Evolutionary conservation across 2,329 filamentous ascomycete species (phyloP).

Genomic region (Diaporthe helianthi): DNA sequence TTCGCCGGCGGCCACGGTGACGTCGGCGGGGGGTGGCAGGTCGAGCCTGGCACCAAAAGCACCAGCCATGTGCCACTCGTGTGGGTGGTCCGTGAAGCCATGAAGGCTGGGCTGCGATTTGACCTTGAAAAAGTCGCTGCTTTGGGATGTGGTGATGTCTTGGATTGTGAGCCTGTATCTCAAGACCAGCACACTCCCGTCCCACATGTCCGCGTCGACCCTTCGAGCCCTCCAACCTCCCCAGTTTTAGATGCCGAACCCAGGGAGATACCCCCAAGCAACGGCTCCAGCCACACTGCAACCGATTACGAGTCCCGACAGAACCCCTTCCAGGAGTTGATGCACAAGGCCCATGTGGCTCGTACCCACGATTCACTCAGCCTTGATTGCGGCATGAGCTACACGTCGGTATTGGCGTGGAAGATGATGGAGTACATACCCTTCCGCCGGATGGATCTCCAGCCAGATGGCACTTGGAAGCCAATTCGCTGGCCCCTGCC

Average conservation of each 20-base stretch:
- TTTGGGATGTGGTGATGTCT: constrained; percentile 64
- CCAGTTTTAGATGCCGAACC: constrained; percentile 16
- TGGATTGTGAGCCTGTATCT: constrained; percentile 41
- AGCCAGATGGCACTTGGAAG: constrained; percentile 76
- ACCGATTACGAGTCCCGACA: constrained; percentile 37
- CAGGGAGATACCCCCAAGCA: neutral
- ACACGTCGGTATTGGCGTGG: constrained; percentile 69
- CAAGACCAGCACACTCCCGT: constrained; percentile 25
- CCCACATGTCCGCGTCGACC: constrained; percentile 47
- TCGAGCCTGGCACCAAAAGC: constrained; percentile 62
- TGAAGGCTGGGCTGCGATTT: constrained; percentile 71
- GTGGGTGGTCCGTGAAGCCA: constrained; percentile 70
- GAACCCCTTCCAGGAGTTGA: constrained; percentile 60
- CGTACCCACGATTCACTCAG: constrained; percentile 75
- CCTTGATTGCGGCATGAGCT: constrained; percentile 65
- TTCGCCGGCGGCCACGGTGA: constrained; percentile 82
- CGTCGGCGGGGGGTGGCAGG: constrained; percentile 78
- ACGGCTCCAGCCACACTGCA: neutral
- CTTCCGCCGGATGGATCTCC: constrained; percentile 81
- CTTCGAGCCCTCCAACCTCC: constrained; percentile 38
- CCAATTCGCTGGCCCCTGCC: constrained; percentile 83
- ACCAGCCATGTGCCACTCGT: constrained; percentile 70
- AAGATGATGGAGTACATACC: constrained; percentile 83
- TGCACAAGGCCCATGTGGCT: constrained; percentile 62
- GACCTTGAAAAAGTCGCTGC: constrained; percentile 72